These are phyloP conservation scores for Corylus heterophylla DNA, from an alignment of 306 rosid species.

Conservation along the genomic window DNA sequence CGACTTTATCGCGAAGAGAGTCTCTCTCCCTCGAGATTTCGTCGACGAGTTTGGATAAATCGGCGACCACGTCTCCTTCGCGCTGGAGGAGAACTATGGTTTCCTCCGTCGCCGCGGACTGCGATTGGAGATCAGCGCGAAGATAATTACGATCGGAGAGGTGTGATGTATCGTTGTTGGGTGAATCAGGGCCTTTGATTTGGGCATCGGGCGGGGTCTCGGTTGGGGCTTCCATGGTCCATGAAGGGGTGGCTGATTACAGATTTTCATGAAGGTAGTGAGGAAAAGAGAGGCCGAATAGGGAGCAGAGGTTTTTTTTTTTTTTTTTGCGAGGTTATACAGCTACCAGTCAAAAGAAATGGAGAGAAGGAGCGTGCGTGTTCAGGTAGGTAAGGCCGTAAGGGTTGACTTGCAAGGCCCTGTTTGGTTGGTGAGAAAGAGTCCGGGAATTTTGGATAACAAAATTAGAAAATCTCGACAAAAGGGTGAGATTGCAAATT, in stretches of 20 bases:
- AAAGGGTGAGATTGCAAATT: too few relatives aligned
- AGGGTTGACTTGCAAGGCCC: too few relatives aligned
- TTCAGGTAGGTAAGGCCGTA: neutral
- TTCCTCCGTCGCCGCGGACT: constrained; percentile 25
- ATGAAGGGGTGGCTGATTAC: constrained; percentile 16
- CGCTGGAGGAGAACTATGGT: constrained; percentile 2
- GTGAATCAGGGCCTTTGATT: constrained; percentile 17
- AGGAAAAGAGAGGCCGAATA: constrained; percentile 8
- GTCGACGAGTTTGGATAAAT: constrained; percentile 16
- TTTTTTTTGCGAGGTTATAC: neutral
- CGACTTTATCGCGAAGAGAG: constrained; percentile 29
- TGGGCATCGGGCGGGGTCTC: constrained; percentile 11
- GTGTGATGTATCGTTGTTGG: neutral
- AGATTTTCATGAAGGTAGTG: constrained; percentile 30
- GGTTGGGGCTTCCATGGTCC: constrained; percentile 46
- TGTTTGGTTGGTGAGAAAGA: too few relatives aligned
- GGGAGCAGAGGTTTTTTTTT: neutral
- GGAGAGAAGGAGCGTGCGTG: neutral
- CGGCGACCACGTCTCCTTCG: constrained; percentile 30
- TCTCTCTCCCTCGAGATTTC: constrained; percentile 37
- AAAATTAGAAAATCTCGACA: too few relatives aligned
- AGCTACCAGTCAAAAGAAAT: constrained; percentile 62
- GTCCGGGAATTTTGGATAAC: too few relatives aligned
- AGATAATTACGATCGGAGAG: constrained; percentile 23
- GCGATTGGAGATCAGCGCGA: constrained; percentile 32